Evolutionary conservation across 352 stramenopile genomes (phyloP).

Genomic region (Phytophthora capsici): DNA sequence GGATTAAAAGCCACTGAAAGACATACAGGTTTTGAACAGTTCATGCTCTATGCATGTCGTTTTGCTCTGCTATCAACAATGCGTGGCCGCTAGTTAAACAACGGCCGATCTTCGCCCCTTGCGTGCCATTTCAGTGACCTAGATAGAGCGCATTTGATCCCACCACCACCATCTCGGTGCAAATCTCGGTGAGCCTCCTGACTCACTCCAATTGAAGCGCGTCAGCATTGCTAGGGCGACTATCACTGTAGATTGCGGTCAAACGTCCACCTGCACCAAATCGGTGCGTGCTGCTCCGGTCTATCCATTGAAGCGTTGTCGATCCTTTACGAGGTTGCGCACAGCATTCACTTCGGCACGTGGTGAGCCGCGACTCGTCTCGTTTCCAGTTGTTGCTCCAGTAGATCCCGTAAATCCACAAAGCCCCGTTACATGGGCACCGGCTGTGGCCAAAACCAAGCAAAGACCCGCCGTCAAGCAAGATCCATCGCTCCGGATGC

Average conservation of each 20-base stretch:
- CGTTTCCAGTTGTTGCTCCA: conserved; percentile 22
- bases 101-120: conserved; percentile 17
- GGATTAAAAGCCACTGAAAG: conserved; percentile 12
- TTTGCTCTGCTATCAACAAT: conserved; percentile 11
- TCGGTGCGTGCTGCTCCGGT: conserved; percentile 26
- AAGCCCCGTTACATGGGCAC: conserved; percentile 18
- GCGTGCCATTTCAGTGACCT: conserved; percentile 17
- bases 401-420: conserved; percentile 20
- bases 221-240: conserved; percentile 6
- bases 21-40: conserved; percentile 17
- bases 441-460: conserved; percentile 10
- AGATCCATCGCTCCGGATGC: conserved; percentile 13
- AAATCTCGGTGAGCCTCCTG: conserved; percentile 23
- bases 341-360: conserved; percentile 16
- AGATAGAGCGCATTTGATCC: conserved; percentile 31
- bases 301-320: conserved; percentile 28
- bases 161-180: conserved; percentile 27
- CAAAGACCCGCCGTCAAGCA: neutral
- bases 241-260: conserved; percentile 18
- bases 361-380: conserved; percentile 19
- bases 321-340: conserved; percentile 34
- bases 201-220: conserved; percentile 30
- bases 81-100: conserved; percentile 17
- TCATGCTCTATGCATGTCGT: conserved; percentile 9
- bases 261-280: conserved; percentile 22